Percentiles rank a stretch among this genome's conserved stretches.
phyloP scores from a whole-genome alignment of 768 basidiomycete genomes.

The Suillus hirtellus region DNA sequence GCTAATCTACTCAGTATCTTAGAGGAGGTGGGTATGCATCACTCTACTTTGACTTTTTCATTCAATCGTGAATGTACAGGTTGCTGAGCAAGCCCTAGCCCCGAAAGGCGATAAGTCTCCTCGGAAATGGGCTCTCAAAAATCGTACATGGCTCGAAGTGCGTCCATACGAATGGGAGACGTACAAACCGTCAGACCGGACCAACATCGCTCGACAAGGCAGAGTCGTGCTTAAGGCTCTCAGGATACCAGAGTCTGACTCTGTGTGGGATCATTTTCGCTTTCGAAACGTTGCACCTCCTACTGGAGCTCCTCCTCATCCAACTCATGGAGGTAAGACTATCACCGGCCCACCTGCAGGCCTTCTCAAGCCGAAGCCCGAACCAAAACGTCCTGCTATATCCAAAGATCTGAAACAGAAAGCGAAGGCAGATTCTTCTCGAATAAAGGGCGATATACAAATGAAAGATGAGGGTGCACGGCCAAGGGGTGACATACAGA shows the following conservation, averaged over 20 bases:
- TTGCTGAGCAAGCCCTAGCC: conserved; percentile 46
- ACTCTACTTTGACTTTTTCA: neutral
- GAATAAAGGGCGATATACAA: conserved; percentile 38
- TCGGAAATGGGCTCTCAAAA: conserved; percentile 54
- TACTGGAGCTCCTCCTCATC: conserved; percentile 16
- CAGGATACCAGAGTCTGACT: conserved; percentile 59
- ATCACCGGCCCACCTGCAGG: conserved; percentile 14
- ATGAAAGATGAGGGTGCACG: conserved; percentile 39
- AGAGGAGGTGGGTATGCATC: conserved; percentile 43
- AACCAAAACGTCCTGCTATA: conserved; percentile 46
- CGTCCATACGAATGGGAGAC: conserved; percentile 64
- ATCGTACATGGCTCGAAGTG: conserved; percentile 63
- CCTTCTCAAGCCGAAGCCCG: conserved; percentile 23
- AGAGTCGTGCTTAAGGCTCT: conserved; percentile 48
- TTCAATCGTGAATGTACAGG: conserved; percentile 32
- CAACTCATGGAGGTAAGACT: conserved; percentile 13
- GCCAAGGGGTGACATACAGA: conserved; percentile 39
- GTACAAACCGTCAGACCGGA: conserved; percentile 49
- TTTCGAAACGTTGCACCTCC: conserved; percentile 28
- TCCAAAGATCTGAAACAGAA: conserved; percentile 49
- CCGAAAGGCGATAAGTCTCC: conserved; percentile 40
- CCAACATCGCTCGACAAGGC: conserved; percentile 51
- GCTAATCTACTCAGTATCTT: conserved; percentile 50
- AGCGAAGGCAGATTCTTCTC: conserved; percentile 23
- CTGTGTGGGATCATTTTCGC: conserved; percentile 59